Percentiles rank a stretch among this genome's conserved stretches.
Evolutionary conservation across 2,329 filamentous ascomycete species (phyloP).

Genomic region (Cadophora gregata): DNA sequence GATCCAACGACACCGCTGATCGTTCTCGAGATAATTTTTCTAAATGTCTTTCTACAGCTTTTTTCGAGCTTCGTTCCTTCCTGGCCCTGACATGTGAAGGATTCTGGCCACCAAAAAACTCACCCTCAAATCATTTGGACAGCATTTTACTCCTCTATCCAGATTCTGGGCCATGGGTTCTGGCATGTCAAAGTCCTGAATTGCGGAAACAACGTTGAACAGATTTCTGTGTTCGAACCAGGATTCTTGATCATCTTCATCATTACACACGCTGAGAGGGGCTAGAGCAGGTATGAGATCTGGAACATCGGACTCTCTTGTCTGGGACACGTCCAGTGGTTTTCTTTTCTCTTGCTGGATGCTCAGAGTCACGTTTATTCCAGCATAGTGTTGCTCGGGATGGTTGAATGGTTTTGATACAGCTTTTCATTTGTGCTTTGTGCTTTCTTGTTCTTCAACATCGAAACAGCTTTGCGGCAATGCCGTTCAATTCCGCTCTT

Average conservation of each 20-base stretch:
- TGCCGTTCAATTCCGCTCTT: neutral
- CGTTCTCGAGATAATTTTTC: neutral
- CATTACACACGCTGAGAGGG: too few species aligned
- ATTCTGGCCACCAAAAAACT: neutral
- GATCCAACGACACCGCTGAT: neutral
- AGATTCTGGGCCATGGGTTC: neutral
- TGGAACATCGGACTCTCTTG: too few species aligned
- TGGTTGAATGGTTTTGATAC: neutral
- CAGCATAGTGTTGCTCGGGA: neutral
- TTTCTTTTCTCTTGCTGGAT: neutral
- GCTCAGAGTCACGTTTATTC: neutral
- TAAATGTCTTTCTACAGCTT: neutral
- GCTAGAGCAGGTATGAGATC: too few species aligned
- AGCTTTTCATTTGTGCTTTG: neutral
- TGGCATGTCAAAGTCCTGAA: neutral
- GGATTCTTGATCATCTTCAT: too few species aligned
- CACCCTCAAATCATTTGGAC: too few species aligned
- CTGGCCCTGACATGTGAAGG: neutral
- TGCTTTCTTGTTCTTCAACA: neutral
- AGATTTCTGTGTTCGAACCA: neutral
- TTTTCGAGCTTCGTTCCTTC: neutral
- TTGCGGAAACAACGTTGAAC: neutral
- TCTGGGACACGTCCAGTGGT: too few species aligned
- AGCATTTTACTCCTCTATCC: neutral
- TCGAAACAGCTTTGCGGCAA: neutral